Evolutionary conservation across 2,329 filamentous ascomycete species (phyloP).

Genomic region (Aspergillus pseudoviridinutans): DNA sequence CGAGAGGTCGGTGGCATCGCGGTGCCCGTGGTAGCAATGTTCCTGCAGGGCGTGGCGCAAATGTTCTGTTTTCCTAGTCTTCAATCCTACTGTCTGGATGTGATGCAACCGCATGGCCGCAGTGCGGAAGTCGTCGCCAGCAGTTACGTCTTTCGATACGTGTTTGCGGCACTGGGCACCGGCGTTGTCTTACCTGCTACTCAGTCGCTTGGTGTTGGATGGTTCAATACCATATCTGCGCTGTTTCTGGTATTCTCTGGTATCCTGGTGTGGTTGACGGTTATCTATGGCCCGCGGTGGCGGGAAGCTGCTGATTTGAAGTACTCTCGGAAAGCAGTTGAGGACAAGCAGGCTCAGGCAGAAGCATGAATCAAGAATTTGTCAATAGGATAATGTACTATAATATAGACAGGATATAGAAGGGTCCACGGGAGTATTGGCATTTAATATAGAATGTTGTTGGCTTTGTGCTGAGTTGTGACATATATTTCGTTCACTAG

Average conservation of each 20-base stretch:
- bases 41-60: constrained; percentile 69
- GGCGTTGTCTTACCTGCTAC: constrained; percentile 71
- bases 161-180: constrained; percentile 68
- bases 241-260: constrained; percentile 51
- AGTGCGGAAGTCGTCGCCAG: constrained; percentile 73
- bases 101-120: constrained; percentile 61
- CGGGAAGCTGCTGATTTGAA: constrained; percentile 51
- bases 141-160: constrained; percentile 74
- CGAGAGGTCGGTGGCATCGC: constrained; percentile 53
- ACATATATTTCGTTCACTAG: background rate
- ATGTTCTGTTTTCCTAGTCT: constrained; percentile 71
- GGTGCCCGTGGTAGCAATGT: constrained; percentile 66
- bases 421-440: background rate
- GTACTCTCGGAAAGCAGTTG: constrained; percentile 35
- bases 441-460: background rate
- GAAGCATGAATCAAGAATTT: background rate
- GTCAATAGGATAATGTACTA: background rate
- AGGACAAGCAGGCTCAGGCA: constrained; percentile 8
- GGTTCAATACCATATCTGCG: constrained; percentile 70
- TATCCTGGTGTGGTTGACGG: constrained; percentile 45
- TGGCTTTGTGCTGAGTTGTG: background rate
- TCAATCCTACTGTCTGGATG: constrained; percentile 79
- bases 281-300: constrained; percentile 50
- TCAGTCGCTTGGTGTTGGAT: constrained; percentile 71
- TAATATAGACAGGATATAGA: background rate